Evolutionary conservation across 257 asterid species (phyloP), one percentile per base, ranked within the genome.

Genomic region (Solanum chiquidenum): DNA sequence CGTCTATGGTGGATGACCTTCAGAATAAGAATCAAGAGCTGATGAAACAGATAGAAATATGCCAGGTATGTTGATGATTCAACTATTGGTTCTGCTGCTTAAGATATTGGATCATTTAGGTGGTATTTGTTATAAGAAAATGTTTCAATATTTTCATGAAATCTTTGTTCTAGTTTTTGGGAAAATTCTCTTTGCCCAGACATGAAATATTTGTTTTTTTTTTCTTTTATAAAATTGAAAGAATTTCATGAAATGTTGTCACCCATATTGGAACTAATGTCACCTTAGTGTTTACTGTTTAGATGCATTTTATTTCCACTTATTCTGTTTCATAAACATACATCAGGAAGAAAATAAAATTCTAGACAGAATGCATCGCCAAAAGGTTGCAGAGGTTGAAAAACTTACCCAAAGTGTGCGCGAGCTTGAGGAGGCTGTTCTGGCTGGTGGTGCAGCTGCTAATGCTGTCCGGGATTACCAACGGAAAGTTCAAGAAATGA

Each of bases 1-100:
- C 99, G 86, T 95, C 99, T 89, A 93, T 96, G 98, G 99, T 95
- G 89, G 99, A 96, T 90, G 99, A 96, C 91, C 98, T 96, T 85
- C 99, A 95, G 90, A 96, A 96, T 90, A 96, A 95, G 89, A 96
- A 96, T 91, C 99, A 96, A 93, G 98, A 96, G 90, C 90, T 96
- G 93, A 94, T 94, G 98, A 96, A 95, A 89, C 99, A 96, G 93
- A 96, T 96, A 72, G 98, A 96, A 91, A 96, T 96, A 85, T 95
- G 99, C 92, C 98, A 95, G 98, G 99, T 92, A 86, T 87, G 44
- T 46, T 82, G 31, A 74, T 86, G 27, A 35, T 77, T 27, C 71
- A 25, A 38, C 58, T 75, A 49, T 75, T 75, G 58, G 58, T 75
- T 75, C 83, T 38, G 83, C 83, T 75, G 83, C 58, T 75, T 75